Evolutionary conservation across 805 yeast genomes (phyloP).

Genomic region (Kuraishia borneana): DNA sequence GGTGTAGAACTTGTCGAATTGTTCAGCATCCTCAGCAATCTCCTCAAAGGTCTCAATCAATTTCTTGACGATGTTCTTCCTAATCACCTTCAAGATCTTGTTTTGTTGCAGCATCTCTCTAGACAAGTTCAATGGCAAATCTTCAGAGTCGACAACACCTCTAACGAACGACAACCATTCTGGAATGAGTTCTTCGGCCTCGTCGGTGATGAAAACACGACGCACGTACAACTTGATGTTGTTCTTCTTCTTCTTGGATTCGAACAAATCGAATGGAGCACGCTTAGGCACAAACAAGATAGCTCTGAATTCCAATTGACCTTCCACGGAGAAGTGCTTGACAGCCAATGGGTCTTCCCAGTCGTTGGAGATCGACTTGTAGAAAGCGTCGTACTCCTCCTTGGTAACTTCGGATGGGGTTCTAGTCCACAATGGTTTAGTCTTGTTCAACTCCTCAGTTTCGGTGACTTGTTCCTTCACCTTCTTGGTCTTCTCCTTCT

Average conservation of each 20-base stretch:
- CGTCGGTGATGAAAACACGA: constrained; percentile 99
- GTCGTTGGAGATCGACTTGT: constrained; percentile 98
- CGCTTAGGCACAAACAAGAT: constrained; percentile 96
- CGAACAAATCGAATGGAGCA: constrained; percentile 98
- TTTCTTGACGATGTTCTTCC: constrained; percentile 98
- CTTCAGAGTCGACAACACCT: constrained; percentile 99
- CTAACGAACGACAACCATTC: constrained; percentile 96
- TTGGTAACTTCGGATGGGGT: constrained; percentile 94
- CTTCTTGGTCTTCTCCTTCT: constrained; percentile 72
- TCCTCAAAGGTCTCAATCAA: constrained; percentile 97
- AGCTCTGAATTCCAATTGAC: constrained; percentile 99
- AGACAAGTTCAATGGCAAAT: constrained; percentile 97
- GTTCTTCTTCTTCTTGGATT: constrained; percentile 97
- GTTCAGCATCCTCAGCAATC: constrained; percentile 98
- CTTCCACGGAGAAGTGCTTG: constrained; percentile 99
- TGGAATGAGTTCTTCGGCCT: constrained; percentile 98
- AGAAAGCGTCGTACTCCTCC: constrained; percentile 98
- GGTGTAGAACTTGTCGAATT: constrained; percentile 95
- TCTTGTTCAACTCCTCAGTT: constrained; percentile 96
- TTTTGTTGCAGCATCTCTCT: constrained; percentile 99
- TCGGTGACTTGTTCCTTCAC: constrained; percentile 89
- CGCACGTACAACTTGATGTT: constrained; percentile 98
- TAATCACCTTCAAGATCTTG: constrained; percentile 98
- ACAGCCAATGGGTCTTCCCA: constrained; percentile 99
- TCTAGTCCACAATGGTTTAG: constrained; percentile 99